Percentiles rank a stretch among this genome's conserved stretches.
Conservation (phyloP, 495 filamentous ascomycete genomes). For the Neurospora terricola region DNA sequence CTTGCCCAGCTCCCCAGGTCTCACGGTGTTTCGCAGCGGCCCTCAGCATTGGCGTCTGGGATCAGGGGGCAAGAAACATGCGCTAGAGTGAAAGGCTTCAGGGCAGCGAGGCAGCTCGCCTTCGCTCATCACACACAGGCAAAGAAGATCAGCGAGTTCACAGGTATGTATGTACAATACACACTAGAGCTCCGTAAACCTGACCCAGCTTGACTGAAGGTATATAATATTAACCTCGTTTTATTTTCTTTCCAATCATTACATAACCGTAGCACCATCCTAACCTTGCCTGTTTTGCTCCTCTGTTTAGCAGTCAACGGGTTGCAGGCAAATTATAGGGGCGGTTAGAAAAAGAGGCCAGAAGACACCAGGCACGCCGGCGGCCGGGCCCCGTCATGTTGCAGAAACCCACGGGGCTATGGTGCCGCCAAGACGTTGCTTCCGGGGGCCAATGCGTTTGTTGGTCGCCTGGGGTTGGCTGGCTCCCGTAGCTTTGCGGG, state of each 20-base stretch:
- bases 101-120: background rate
- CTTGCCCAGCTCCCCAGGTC: slow-evolving; percentile 1
- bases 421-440: slow-evolving; percentile 11
- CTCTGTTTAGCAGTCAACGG: background rate
- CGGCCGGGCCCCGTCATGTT: background rate
- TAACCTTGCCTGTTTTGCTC: background rate
- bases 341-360: background rate
- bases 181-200: background rate
- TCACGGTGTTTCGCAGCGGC: slow-evolving; percentile 11
- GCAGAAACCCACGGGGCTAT: background rate
- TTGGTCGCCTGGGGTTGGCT: background rate
- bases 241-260: background rate
- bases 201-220: background rate
- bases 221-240: background rate
- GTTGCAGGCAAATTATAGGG: slow-evolving; percentile 1
- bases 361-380: background rate
- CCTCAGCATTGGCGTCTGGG: slow-evolving; percentile 3
- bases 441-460: slow-evolving; percentile 19
- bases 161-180: background rate
- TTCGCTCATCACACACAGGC: background rate
- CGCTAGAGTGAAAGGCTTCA: background rate
- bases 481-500: background rate
- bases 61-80: slow-evolving; percentile 6
- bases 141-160: background rate
- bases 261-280: background rate